Percentiles rank a stretch among this genome's conserved stretches.
These are phyloP conservation scores for Aspergillus luchuensis DNA, from an alignment of 2,329 filamentous ascomycete genomes.

Conservation along the genomic window DNA sequence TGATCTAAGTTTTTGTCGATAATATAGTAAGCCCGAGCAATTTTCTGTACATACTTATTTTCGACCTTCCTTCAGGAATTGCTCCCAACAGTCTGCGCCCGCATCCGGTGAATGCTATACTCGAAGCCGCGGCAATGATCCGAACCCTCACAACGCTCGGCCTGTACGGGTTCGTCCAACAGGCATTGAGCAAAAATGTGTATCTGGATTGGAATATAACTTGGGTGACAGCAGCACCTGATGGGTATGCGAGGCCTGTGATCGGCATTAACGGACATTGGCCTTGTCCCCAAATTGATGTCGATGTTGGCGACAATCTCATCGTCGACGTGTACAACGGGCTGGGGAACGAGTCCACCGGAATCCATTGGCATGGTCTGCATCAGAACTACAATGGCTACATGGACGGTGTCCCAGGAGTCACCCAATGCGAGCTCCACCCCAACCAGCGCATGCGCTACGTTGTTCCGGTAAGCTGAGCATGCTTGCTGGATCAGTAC, in stretches of 20 bases:
- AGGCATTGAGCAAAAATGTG: slow-evolving; percentile 35
- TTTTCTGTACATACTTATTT: neutral
- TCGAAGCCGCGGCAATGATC: slow-evolving; percentile 4
- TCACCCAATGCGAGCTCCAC: slow-evolving; percentile 69
- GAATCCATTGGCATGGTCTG: slow-evolving; percentile 67
- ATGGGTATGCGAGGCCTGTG: neutral
- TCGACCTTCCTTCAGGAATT: neutral
- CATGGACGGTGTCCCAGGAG: slow-evolving; percentile 70
- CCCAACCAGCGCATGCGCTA: slow-evolving; percentile 69
- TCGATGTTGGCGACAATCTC: slow-evolving; percentile 39
- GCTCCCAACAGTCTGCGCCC: neutral
- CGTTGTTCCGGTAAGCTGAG: slow-evolving; percentile 56
- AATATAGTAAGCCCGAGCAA: neutral
- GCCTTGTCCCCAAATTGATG: slow-evolving; percentile 60
- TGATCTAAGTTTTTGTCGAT: neutral
- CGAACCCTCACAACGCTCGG: neutral
- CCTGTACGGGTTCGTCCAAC: slow-evolving; percentile 2
- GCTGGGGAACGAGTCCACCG: slow-evolving; percentile 41
- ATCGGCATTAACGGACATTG: slow-evolving; percentile 3
- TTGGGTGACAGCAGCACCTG: slow-evolving; percentile 5
- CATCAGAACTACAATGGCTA: slow-evolving; percentile 67
- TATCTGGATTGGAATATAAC: slow-evolving; percentile 34
- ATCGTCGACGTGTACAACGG: slow-evolving; percentile 45
- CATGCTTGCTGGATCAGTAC: neutral
- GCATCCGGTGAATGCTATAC: neutral